Base-by-base conservation (phyloP, 2,329 filamentous ascomycete genomes). In the Orbilia javanica region DNA sequence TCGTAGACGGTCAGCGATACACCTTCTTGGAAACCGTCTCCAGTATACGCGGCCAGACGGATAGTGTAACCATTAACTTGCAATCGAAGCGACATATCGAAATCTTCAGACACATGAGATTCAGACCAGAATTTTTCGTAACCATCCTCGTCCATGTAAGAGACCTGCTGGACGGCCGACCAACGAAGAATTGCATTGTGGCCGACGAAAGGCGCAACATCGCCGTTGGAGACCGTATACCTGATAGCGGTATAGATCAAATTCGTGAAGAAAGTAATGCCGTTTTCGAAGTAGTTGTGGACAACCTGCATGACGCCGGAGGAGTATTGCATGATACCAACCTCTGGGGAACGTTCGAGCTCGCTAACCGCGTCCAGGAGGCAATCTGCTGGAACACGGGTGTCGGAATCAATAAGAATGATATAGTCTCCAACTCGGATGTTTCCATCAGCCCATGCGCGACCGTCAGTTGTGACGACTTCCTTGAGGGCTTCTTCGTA, bases 381-480 rank as follows among this genome's bases (percentile, higher is more conserved):
- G 82, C 92, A 95, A 83, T 94, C 92, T 44, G 87, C 85, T 0
- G 92, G 92, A 1, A 93, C 91, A 84, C 91, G 91, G 31, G 92
- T 94, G 83, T 94, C 92, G 1, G 91, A 93, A 85, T 93, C 91
- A 82, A 93, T 92, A 76, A 94, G 85, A 34, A 92, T 86, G 76
- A 94, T 93, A 84, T 94, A 94, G 84, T 96, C 93, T 70, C 93
- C 93, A 22, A 96, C 86, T 64, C 93, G 92, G 81, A 97, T 91
- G 84, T 96, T 94, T 79, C 93, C 93, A 82, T 93, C 92, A 18
- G 93, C 93, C 91, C 91, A 92, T 29, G 91, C 91, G 29, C 90
- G 89, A 18, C 90, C 89, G 71, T 92, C 87, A 60, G 90, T 89
- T 55, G 90, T 87, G 42, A 94, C 86, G 18, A 91, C 88, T 75